A percentile compares a stretch with the other conserved stretches of the same genome.
Conservation (phyloP, 805 yeast genomes). For the Phaffomyces thermotolerans region DNA sequence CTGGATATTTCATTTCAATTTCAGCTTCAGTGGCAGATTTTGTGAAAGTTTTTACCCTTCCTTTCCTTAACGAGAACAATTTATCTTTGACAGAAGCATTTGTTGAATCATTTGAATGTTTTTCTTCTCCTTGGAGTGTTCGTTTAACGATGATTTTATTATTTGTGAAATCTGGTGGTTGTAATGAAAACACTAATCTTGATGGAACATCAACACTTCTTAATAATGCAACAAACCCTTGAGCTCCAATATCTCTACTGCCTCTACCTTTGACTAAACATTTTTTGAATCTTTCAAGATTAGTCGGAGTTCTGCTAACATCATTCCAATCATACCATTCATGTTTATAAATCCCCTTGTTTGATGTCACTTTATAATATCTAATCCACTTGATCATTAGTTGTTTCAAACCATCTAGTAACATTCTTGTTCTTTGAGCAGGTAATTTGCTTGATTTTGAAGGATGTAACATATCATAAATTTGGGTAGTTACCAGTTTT, state of each 20-base stretch:
- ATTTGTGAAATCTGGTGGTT: constrained; percentile 78
- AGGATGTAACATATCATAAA: constrained; percentile 43
- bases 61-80: constrained; percentile 17
- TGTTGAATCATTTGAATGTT: neutral
- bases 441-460: constrained; percentile 30
- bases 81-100: constrained; percentile 8
- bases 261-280: constrained; percentile 48
- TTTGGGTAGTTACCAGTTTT: constrained; percentile 39
- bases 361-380: constrained; percentile 41
- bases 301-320: constrained; percentile 13
- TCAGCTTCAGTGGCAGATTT: constrained; percentile 15
- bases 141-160: constrained; percentile 12
- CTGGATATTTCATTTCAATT: constrained; percentile 43
- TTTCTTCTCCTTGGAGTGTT: neutral
- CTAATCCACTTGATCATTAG: constrained; percentile 56
- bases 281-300: constrained; percentile 36
- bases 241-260: constrained; percentile 72
- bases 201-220: constrained; percentile 67
- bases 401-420: constrained; percentile 71
- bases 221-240: constrained; percentile 75
- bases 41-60: constrained; percentile 4
- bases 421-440: constrained; percentile 46
- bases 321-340: constrained; percentile 34
- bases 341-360: constrained; percentile 32
- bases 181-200: constrained; percentile 74